These are phyloP conservation scores for Sporothrix protearum DNA, from an alignment of 2,329 filamentous ascomycete species.

Conservation along the genomic window DNA sequence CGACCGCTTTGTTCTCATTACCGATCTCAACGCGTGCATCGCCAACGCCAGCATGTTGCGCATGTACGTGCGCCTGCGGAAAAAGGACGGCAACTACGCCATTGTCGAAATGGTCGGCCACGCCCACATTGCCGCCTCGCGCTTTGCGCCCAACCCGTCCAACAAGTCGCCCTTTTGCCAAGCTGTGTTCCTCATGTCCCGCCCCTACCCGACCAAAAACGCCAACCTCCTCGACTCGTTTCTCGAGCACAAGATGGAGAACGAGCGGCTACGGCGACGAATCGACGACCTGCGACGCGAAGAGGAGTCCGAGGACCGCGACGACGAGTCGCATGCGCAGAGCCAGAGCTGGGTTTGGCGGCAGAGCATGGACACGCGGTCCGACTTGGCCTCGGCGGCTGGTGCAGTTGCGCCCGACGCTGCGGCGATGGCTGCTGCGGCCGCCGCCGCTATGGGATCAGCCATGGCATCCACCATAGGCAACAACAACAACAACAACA, in stretches of 20 bases:
- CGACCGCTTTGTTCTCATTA: conserved; percentile 74
- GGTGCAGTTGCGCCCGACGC: neutral
- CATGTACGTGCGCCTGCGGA: conserved; percentile 68
- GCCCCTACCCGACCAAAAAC: conserved; percentile 86
- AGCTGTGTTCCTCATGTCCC: conserved; percentile 89
- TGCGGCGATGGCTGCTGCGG: neutral
- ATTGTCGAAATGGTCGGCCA: conserved; percentile 94
- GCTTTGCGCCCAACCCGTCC: conserved; percentile 58
- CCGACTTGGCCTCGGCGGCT: conserved; percentile 49
- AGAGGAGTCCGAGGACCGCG: conserved; percentile 72
- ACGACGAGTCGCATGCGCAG: conserved; percentile 63
- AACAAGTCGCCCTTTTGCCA: conserved; percentile 71
- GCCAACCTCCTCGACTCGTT: conserved; percentile 84
- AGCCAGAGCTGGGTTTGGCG: conserved; percentile 20
- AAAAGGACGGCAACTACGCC: conserved; percentile 65
- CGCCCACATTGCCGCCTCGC: conserved; percentile 74
- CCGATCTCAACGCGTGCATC: conserved; percentile 86
- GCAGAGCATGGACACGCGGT: conserved; percentile 31
- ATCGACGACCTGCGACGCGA: conserved; percentile 83
- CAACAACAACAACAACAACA: neutral
- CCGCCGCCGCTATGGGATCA: neutral
- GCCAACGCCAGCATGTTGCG: conserved; percentile 73
- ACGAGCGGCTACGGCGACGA: conserved; percentile 77
- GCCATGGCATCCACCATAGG: neutral
- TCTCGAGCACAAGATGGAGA: conserved; percentile 94